Base-by-base conservation (phyloP, 2,329 filamentous ascomycete species). In the Chrysosporium queenslandicum region DNA sequence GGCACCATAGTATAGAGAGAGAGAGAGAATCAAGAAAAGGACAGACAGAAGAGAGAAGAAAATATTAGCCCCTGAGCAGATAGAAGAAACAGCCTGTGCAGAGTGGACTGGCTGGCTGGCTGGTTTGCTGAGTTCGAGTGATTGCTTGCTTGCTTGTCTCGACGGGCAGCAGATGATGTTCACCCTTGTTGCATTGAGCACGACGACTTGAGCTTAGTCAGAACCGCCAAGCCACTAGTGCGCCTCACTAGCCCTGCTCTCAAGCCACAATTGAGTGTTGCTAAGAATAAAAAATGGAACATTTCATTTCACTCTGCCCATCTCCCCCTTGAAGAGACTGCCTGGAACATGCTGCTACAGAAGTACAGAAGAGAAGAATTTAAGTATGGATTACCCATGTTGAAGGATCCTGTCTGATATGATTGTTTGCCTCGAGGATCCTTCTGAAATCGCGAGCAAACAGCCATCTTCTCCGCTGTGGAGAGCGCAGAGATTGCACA, bases 401-500 rank as follows among this genome's bases (percentile, higher is more conserved):
- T n/a, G n/a, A n/a, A n/a, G n/a, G n/a, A n/a, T n/a, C n/a, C n/a
- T n/a, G n/a, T n/a, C n/a, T n/a, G n/a, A n/a, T n/a, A n/a, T n/a
- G n/a, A n/a, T n/a, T n/a, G n/a, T n/a, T n/a, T n/a, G n/a, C n/a
- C n/a, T n/a, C n/a, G n/a, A n/a, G n/a, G n/a, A n/a, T n/a, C n/a
- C n/a, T n/a, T n/a, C n/a, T n/a, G n/a, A n/a, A n/a, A n/a, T n/a
- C n/a, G n/a, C n/a, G n/a, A n/a, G n/a, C n/a, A n/a, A n/a, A n/a
- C n/a, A n/a, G n/a, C n/a, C n/a, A n/a, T n/a, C n/a, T n/a, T n/a
- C n/a, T n/a, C n/a, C n/a, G n/a, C n/a, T n/a, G n/a, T n/a, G n/a
- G n/a, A n/a, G n/a, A n/a, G n/a, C n/a, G n/a, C n/a, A n/a, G 23
- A 11, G 42, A 12, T 46, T n/a, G 29, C 43, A 46, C 43, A 46